Base-by-base conservation (phyloP, 1,284 basidiomycete species). In the Cutaneotrichosporon sp. region DNA sequence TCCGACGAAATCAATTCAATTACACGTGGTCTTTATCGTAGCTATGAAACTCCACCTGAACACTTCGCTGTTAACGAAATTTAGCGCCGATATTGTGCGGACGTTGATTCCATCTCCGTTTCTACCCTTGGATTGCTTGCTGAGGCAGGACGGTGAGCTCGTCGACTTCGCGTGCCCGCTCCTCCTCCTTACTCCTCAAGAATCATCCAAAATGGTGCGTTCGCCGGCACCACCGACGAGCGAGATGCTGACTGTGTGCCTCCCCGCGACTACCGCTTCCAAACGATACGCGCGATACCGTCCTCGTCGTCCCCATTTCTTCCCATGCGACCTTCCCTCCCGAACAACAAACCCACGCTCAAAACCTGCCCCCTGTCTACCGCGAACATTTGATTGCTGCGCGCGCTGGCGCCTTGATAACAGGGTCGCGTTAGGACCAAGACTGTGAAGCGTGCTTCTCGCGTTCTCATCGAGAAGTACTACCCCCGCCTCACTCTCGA, bases 381-480 rank as follows among this genome's bases (percentile, higher is more conserved):
- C 31, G 22, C 65, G 31, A 40, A 18, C 38, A 4, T 11, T 38
- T 36, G 6, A 22, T 16, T 40, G 36, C 34, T 53, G 21, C 36
- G 18, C 56, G 51, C 38, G 32, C 36, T 32, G 47, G 58, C 58
- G 40, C 60, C 51, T 30, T 26, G 40, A 36, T 46, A 64, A 60
- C 83, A 97, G 96, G 97, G 97, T 84, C 94, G 96, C 80, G 96
- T 99, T 85, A 92, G 96, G 81, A 99, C 96, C 78, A 99, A 99
- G 87, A 99, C 96, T 74, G 96, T 95, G 82, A 99, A 99, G 88
- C 92, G 96, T 85, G 96, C 96, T 80, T 96, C 95, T 75, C 90
- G 96, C 74, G 93, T 97, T 77, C 88, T 99, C 84, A 99, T 99
- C 81, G 96, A 99, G 88, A 97, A 98, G 87, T 99, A 98, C 87